These are phyloP conservation scores for Rhodamnia rubescens DNA, from an alignment of 345 rosid genomes.

Conservation along the genomic window DNA sequence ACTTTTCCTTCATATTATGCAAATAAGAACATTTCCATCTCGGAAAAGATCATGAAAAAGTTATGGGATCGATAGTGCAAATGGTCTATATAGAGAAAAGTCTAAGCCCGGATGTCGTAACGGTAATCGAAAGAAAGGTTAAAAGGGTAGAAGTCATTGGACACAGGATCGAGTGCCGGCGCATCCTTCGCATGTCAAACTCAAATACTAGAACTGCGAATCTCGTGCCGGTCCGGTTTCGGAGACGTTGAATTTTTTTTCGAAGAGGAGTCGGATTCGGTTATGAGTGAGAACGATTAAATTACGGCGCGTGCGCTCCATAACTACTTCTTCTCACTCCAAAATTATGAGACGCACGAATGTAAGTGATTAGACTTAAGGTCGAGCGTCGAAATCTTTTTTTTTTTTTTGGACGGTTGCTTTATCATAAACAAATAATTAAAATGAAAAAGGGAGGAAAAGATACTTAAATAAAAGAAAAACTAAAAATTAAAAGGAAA, in stretches of 20 bases:
- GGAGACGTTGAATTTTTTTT: too few relatives aligned
- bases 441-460: not conserved
- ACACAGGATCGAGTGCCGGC: not conserved
- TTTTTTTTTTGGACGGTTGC: not conserved
- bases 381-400: not conserved
- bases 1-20: too few relatives aligned
- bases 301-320: too few relatives aligned
- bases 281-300: too few relatives aligned
- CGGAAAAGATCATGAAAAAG: not conserved
- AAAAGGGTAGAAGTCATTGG: too few relatives aligned
- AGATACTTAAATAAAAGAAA: not conserved
- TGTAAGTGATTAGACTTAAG: not conserved
- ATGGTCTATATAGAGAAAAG: not conserved
- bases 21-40: too few relatives aligned
- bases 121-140: not conserved
- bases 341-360: not conserved
- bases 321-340: not conserved
- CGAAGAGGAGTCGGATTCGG: too few relatives aligned
- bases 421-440: not conserved
- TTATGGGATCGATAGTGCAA: not conserved
- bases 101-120: not conserved
- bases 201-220: too few relatives aligned
- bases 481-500: not conserved
- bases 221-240: too few relatives aligned
- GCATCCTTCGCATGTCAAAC: accelerated